Base-by-base conservation (phyloP, 2,329 filamentous ascomycete genomes). In the Taxawa tesnikishii region DNA sequence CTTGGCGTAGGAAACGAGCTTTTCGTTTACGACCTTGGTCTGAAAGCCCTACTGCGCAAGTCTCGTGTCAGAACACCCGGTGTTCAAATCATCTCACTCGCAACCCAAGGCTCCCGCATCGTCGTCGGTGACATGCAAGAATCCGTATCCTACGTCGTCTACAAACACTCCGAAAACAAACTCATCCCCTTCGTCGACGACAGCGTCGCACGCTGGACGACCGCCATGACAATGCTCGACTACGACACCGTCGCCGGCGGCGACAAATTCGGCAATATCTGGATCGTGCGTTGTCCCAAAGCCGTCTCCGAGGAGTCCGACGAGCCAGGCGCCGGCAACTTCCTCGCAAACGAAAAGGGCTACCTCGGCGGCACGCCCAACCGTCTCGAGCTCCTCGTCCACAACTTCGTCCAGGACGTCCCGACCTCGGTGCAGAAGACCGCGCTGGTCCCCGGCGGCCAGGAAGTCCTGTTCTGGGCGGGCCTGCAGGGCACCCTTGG, bases 241-340 rank as follows among this genome's bases (percentile, higher is more conserved):
- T 99, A 98, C 56, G 90, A 98, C 54, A 93, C 90, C 1, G 76
- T 83, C 15, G 87, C 85, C 3, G 90, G 88, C 21, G 88, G 88
- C 21, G 90, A 99, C 62, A 96, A 94, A 53, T 99, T 98, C 43
- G 92, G 90, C 38, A 98, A 98, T 48, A 60, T 98, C 11, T 98
- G 85, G 78, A 73, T 98, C 27, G 68, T 98, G 17, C 80, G 90
- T 29, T 90, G 83, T 48, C 85, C 88, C 0, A 66, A 77, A 38
- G 90, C 93, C 54, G 77, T 79, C 6, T 93, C 83, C 23, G 79
- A 85, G 43, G 83, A 92, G 53, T 81, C 85, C 0, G 90, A 98
- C 47, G 90, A 94, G 54, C 83, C 93, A 38, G 83, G 83, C 28
- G 83, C 83, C 3, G 88, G 87, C 10, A 76, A 85, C 3, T 87